These are phyloP conservation scores for Paraconiothyrium brasiliense DNA, from an alignment of 2,329 filamentous ascomycete species.

Conservation along the genomic window DNA sequence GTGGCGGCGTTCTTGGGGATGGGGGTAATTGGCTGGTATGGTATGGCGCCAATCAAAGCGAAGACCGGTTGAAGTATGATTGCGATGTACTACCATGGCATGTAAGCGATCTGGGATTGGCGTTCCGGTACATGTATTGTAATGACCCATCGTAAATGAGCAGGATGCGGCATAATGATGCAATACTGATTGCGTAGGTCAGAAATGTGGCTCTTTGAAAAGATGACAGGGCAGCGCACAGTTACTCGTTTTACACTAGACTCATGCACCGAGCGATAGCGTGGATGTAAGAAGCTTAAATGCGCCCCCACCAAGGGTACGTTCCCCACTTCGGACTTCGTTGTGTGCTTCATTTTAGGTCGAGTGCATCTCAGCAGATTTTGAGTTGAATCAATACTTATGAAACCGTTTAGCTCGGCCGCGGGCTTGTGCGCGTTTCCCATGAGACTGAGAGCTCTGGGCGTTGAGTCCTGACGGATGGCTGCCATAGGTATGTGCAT, in stretches of 20 bases:
- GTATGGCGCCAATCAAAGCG: constrained; percentile 52
- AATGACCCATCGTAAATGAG: background rate
- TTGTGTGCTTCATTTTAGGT: background rate
- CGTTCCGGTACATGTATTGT: background rate
- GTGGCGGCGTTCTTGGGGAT: constrained; percentile 75
- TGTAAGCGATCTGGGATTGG: background rate
- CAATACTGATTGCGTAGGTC: background rate
- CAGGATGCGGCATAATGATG: background rate
- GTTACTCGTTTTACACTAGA: background rate
- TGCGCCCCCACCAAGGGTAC: background rate
- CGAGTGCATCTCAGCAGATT: background rate
- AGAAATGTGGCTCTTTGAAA: background rate
- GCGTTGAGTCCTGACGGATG: background rate
- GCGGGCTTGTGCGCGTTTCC: background rate
- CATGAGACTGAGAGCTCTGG: background rate
- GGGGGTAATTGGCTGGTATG: constrained; percentile 73
- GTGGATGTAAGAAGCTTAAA: background rate
- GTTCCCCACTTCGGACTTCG: constrained; percentile 7
- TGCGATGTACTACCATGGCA: background rate
- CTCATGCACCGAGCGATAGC: too few species aligned
- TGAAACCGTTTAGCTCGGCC: background rate
- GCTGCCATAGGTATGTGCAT: background rate
- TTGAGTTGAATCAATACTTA: background rate
- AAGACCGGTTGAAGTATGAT: constrained; percentile 15
- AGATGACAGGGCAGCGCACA: constrained; percentile 1